Conservation (phyloP, 2,329 filamentous ascomycete genomes). For the Nothophaeocryptopus gaeumannii region DNA sequence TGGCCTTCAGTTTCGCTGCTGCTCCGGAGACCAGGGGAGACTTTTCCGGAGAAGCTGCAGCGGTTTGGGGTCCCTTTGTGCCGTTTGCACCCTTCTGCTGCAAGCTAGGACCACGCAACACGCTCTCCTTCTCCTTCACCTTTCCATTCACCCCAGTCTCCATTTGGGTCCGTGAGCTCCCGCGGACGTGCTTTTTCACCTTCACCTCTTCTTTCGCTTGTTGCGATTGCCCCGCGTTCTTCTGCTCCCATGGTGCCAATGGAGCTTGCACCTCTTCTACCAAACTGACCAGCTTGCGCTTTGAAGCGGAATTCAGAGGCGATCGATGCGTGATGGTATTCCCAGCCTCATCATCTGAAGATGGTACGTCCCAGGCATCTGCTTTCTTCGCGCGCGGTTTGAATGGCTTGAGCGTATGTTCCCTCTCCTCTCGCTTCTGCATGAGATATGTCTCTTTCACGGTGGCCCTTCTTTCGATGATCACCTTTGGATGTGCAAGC, state of each 20-base stretch:
- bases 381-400: constrained; percentile 18
- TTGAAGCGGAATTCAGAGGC: constrained; percentile 14
- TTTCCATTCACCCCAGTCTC: background rate
- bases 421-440: constrained; percentile 15
- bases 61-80: background rate
- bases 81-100: no score
- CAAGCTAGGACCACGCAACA: background rate
- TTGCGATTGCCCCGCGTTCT: constrained; percentile 1
- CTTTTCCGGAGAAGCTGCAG: background rate
- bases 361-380: constrained; percentile 45
- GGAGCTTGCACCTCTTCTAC: constrained; percentile 10
- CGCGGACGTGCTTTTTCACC: background rate
- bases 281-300: constrained; percentile 15
- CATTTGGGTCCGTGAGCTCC: background rate
- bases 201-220: background rate
- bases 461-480: constrained; percentile 1
- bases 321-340: constrained; percentile 18
- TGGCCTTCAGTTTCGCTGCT: constrained; percentile 25
- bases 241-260: constrained; percentile 31
- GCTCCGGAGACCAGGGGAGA: background rate
- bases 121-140: background rate
- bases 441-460: constrained; percentile 17
- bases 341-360: constrained; percentile 33
- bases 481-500: constrained; percentile 1
- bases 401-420: constrained; percentile 6